phyloP scores from a whole-genome alignment of 108 stramenopile species.

The Parietichytrium sp. region DNA sequence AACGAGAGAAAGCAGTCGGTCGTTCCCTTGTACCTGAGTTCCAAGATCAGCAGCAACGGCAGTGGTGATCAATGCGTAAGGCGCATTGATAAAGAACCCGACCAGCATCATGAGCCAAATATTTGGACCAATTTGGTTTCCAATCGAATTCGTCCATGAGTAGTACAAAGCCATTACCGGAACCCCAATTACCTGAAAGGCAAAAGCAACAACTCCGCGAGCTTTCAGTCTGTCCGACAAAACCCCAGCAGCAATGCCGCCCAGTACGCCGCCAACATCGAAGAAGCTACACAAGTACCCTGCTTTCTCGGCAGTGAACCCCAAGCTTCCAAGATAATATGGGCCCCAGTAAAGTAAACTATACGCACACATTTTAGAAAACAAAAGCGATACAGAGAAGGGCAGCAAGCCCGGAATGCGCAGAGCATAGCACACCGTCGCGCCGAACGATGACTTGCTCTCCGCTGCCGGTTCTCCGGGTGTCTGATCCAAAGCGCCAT shows the following conservation, averaged over 20 bases:
- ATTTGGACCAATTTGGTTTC: background rate
- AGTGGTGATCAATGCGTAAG: slow-evolving; percentile 23
- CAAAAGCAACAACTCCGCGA: slow-evolving; percentile 32
- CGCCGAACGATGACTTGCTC: background rate
- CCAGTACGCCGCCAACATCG: slow-evolving; percentile 13
- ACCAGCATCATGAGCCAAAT: slow-evolving; percentile 24
- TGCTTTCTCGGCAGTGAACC: background rate
- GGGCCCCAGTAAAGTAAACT: slow-evolving; percentile 22
- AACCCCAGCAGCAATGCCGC: background rate
- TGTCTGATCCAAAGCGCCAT: background rate
- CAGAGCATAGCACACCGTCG: no score
- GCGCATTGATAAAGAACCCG: slow-evolving; percentile 38
- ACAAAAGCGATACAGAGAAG: slow-evolving; percentile 11
- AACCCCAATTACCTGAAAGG: slow-evolving; percentile 29
- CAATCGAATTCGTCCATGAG: background rate
- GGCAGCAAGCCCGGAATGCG: slow-evolving; percentile 17
- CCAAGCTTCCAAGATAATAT: background rate
- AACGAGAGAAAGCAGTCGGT: background rate
- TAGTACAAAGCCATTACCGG: slow-evolving; percentile 24
- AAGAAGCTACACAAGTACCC: slow-evolving; percentile 32
- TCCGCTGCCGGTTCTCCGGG: background rate
- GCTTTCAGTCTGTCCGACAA: background rate
- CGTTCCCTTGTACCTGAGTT: slow-evolving; percentile 4
- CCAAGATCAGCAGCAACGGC: slow-evolving; percentile 10
- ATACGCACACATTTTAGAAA: slow-evolving; percentile 33